These are phyloP conservation scores for Ogataea degrootiae DNA, from an alignment of 805 yeast genomes.

Conservation along the genomic window DNA sequence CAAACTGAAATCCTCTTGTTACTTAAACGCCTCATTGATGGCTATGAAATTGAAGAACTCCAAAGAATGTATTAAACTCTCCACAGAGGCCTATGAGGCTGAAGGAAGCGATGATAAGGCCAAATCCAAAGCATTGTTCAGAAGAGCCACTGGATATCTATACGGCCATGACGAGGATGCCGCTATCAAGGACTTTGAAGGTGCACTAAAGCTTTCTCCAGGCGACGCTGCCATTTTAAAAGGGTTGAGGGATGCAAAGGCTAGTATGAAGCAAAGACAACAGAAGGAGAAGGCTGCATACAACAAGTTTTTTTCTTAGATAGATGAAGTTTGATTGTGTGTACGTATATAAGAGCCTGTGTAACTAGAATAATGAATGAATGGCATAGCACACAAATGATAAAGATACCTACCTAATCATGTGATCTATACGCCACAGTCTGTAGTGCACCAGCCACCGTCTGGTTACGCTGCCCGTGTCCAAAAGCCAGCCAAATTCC, in stretches of 20 bases:
- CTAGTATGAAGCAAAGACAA: constrained; percentile 44
- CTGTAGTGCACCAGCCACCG: not conserved
- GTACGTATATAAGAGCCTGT: not conserved
- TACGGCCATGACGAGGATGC: constrained; percentile 61
- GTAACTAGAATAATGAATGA: not conserved
- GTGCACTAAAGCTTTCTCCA: constrained; percentile 62
- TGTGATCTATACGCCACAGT: not conserved
- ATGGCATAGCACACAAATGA: too few species aligned
- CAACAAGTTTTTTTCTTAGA: constrained; percentile 55
- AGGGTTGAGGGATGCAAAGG: constrained; percentile 58
- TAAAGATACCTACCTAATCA: too few species aligned
- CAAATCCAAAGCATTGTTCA: constrained; percentile 78
- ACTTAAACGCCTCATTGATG: constrained; percentile 70
- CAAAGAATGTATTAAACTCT: constrained; percentile 49
- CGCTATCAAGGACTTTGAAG: constrained; percentile 61
- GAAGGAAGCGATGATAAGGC: constrained; percentile 59
- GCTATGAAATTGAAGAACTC: constrained; percentile 60
- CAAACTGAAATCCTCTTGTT: constrained; percentile 56
- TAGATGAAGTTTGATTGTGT: not conserved
- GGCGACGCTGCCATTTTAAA: constrained; percentile 65
- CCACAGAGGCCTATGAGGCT: constrained; percentile 62
- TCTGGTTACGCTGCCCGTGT: constrained; percentile 1
- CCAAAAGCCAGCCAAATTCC: not conserved
- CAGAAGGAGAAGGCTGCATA: constrained; percentile 72
- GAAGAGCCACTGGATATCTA: constrained; percentile 75